A percentile compares a stretch with the other conserved stretches of the same genome.
These are phyloP conservation scores for Kwoniella shivajii DNA, from an alignment of 1,284 basidiomycete species.

Conservation along the genomic window DNA sequence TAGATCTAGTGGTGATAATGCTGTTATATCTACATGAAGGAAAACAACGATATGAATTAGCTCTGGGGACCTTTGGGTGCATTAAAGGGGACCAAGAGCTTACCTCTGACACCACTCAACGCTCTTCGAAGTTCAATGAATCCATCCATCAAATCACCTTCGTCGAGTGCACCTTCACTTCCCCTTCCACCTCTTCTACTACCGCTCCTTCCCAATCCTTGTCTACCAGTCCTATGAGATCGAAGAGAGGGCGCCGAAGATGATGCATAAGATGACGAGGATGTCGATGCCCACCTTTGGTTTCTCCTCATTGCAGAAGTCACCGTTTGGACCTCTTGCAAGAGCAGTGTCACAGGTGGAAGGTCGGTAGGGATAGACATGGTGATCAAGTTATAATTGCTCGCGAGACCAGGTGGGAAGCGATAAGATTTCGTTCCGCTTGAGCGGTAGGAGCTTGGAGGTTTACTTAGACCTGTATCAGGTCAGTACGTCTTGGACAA, in stretches of 20 bases:
- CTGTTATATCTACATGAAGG: slow-evolving; percentile 63
- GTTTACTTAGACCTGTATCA: no score
- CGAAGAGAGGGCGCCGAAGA: slow-evolving; percentile 32
- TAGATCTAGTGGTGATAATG: slow-evolving; percentile 61
- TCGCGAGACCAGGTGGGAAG: not conserved
- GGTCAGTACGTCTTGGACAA: no score
- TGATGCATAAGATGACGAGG: slow-evolving; percentile 34
- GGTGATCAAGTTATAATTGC: not conserved
- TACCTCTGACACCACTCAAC: slow-evolving; percentile 73
- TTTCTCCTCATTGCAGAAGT: slow-evolving; percentile 97
- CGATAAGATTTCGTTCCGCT: no score
- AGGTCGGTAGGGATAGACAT: slow-evolving; percentile 39
- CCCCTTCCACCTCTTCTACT: slow-evolving; percentile 17
- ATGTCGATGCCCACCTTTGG: slow-evolving; percentile 77
- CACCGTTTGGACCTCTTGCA: slow-evolving; percentile 80
- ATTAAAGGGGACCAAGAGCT: slow-evolving; percentile 36
- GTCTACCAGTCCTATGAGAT: not conserved
- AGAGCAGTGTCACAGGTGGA: slow-evolving; percentile 47
- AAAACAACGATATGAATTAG: slow-evolving; percentile 8
- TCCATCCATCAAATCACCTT: slow-evolving; percentile 77
- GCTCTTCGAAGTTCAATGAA: slow-evolving; percentile 83
- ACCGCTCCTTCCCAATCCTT: slow-evolving; percentile 4
- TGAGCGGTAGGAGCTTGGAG: no score
- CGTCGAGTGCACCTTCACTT: slow-evolving; percentile 34
- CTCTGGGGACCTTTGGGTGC: not conserved